These are phyloP conservation scores for Hymenoscyphus infarciens DNA, from an alignment of 2,329 filamentous ascomycete genomes.

Conservation along the genomic window DNA sequence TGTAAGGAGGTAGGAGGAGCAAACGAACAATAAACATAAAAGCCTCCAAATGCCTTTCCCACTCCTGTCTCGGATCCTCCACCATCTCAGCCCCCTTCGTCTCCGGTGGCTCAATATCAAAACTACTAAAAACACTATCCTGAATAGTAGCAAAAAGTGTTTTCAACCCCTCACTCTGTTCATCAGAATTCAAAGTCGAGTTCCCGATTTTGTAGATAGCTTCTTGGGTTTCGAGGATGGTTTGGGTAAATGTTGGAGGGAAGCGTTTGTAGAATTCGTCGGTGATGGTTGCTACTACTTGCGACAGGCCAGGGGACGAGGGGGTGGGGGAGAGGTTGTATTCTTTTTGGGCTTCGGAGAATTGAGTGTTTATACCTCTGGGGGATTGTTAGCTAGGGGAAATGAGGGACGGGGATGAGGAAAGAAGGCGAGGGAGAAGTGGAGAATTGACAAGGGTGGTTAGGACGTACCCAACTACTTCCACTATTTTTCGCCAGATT, in stretches of 20 bases:
- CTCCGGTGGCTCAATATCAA: slow-evolving; percentile 14
- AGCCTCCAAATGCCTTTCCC: slow-evolving; percentile 17
- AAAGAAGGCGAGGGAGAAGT: too few species aligned
- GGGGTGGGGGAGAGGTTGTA: slow-evolving; percentile 5
- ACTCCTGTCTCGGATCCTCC: slow-evolving; percentile 20
- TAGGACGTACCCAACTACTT: slow-evolving; percentile 17
- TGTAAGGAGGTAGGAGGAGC: background rate
- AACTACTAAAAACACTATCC: slow-evolving; percentile 26
- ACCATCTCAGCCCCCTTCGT: background rate
- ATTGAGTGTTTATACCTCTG: slow-evolving; percentile 6
- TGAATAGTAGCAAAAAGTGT: slow-evolving; percentile 19
- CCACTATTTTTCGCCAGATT: slow-evolving; percentile 25
- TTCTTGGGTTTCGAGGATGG: slow-evolving; percentile 11
- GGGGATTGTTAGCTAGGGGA: background rate
- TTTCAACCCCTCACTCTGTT: slow-evolving; percentile 9
- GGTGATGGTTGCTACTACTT: slow-evolving; percentile 11
- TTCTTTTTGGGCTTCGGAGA: background rate
- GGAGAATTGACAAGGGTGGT: background rate
- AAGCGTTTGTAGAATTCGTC: slow-evolving; percentile 16
- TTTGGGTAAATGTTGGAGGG: slow-evolving; percentile 14
- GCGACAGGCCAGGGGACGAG: background rate
- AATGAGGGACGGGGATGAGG: too few species aligned
- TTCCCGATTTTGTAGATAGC: slow-evolving; percentile 16
- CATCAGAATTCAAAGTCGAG: slow-evolving; percentile 15
- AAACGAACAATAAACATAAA: slow-evolving; percentile 22